phyloP scores from a whole-genome alignment of 2,329 filamentous ascomycete species.

The Colletotrichum sp. region DNA sequence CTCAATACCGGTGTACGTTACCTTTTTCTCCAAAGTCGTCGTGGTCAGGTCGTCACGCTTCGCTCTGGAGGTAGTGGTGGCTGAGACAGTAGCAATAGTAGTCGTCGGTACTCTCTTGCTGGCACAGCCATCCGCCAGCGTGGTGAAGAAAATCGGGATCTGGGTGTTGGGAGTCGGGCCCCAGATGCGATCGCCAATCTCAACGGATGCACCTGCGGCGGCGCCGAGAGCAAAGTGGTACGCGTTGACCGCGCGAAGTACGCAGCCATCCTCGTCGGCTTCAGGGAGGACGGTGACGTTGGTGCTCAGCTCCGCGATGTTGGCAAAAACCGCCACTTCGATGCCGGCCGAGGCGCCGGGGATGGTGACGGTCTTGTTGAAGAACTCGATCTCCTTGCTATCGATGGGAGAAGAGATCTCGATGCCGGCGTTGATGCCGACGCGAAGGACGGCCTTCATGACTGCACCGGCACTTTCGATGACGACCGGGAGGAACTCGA shows the following conservation, averaged over 20 bases:
- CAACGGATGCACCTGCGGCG: constrained; percentile 55
- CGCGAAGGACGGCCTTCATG: constrained; percentile 50
- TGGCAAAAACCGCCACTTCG: constrained; percentile 51
- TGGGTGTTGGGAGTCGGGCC: constrained; percentile 51
- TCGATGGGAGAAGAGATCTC: constrained; percentile 27
- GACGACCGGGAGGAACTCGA: constrained; percentile 62
- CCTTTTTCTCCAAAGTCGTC: constrained; percentile 28
- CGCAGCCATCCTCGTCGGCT: constrained; percentile 42
- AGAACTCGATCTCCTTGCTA: constrained; percentile 3
- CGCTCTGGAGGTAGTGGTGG: constrained; percentile 23
- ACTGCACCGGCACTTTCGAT: constrained; percentile 44
- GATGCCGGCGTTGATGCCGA: constrained; percentile 51
- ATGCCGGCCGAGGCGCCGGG: constrained; percentile 45
- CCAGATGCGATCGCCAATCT: constrained; percentile 47
- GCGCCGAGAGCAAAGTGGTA: constrained; percentile 59
- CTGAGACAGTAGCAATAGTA: constrained; percentile 21
- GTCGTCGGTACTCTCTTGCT: constrained; percentile 26
- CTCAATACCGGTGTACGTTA: constrained; percentile 44
- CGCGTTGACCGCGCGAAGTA: constrained; percentile 48
- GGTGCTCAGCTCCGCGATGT: constrained; percentile 58
- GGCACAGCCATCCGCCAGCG: constrained; percentile 45
- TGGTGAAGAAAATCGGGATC: constrained; percentile 58
- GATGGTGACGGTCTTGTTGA: constrained; percentile 22
- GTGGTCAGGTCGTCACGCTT: constrained; percentile 35
- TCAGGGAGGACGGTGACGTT: constrained; percentile 47